These are phyloP conservation scores for Globisporangium uncinulatum DNA, from an alignment of 352 stramenopile genomes.

Conservation along the genomic window DNA sequence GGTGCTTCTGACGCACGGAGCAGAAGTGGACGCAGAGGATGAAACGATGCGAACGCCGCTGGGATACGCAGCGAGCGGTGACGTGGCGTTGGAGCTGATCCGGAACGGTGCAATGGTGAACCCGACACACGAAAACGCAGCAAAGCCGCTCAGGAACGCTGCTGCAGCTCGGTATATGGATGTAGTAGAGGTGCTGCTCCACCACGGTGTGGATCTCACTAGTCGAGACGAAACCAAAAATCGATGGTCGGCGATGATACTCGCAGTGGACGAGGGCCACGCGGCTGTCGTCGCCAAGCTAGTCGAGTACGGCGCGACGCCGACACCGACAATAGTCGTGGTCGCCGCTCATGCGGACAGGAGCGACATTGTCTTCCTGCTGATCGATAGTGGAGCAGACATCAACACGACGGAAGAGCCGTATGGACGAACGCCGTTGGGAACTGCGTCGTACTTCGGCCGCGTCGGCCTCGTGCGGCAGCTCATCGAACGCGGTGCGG, in stretches of 20 bases:
- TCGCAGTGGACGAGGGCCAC: background rate
- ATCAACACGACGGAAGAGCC: background rate
- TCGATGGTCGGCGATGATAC: too few species aligned
- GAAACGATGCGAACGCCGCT: conserved; percentile 4
- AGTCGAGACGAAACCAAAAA: background rate
- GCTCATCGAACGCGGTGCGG: background rate
- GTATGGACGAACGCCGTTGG: background rate
- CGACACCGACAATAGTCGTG: background rate
- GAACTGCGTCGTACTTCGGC: background rate
- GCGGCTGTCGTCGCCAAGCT: background rate
- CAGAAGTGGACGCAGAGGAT: conserved; percentile 3
- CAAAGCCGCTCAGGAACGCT: background rate
- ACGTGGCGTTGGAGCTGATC: conserved; percentile 4
- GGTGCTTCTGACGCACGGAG: background rate
- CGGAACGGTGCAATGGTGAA: background rate
- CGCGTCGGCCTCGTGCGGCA: background rate
- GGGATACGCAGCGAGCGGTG: conserved; percentile 9
- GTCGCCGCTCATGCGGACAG: background rate
- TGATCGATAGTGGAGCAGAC: background rate
- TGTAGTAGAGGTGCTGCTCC: background rate
- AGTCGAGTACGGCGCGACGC: background rate
- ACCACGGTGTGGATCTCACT: background rate
- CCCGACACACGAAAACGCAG: background rate
- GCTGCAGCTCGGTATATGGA: background rate
- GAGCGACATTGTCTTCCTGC: background rate